These are phyloP conservation scores for Coleophoma cylindrospora DNA, from an alignment of 2,329 filamentous ascomycete genomes.

Conservation along the genomic window DNA sequence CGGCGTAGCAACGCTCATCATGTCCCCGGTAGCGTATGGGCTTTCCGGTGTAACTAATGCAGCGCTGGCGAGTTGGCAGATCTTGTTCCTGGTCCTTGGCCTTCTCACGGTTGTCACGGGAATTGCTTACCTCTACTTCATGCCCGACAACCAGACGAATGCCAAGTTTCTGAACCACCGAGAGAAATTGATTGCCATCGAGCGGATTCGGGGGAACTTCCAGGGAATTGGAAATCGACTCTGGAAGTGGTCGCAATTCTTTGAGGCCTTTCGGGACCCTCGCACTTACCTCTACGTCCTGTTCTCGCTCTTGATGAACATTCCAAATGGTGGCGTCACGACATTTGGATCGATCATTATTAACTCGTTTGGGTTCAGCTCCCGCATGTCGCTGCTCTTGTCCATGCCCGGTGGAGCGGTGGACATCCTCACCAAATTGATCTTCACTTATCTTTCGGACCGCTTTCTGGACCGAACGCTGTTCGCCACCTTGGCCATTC, in stretches of 20 bases:
- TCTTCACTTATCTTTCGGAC: background rate
- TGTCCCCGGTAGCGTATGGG: conserved; percentile 42
- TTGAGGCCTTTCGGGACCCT: conserved; percentile 10
- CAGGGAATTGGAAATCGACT: conserved; percentile 12
- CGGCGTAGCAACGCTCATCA: conserved; percentile 37
- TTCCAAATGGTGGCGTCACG: conserved; percentile 22
- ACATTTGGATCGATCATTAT: conserved; percentile 13
- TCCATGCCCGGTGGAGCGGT: conserved; percentile 1
- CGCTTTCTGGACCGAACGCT: conserved; percentile 17
- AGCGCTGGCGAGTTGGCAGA: conserved; percentile 31
- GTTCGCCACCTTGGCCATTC: conserved; percentile 21
- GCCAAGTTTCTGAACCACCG: conserved; percentile 7
- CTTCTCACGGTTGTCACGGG: conserved; percentile 4
- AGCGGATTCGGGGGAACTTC: conserved; percentile 13
- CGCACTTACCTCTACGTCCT: conserved; percentile 12
- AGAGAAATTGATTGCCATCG: conserved; percentile 10
- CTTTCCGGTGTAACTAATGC: conserved; percentile 36
- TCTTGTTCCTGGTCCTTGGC: conserved; percentile 34
- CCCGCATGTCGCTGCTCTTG: conserved; percentile 23
- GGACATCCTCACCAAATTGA: background rate
- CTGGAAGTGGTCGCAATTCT: conserved; percentile 11
- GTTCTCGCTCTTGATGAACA: conserved; percentile 15
- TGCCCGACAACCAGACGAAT: conserved; percentile 8
- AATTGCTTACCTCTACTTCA: background rate
- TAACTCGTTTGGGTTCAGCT: conserved; percentile 24